Evolutionary conservation across 805 yeast genomes (phyloP).

Genomic region (Yarrowia sp.): DNA sequence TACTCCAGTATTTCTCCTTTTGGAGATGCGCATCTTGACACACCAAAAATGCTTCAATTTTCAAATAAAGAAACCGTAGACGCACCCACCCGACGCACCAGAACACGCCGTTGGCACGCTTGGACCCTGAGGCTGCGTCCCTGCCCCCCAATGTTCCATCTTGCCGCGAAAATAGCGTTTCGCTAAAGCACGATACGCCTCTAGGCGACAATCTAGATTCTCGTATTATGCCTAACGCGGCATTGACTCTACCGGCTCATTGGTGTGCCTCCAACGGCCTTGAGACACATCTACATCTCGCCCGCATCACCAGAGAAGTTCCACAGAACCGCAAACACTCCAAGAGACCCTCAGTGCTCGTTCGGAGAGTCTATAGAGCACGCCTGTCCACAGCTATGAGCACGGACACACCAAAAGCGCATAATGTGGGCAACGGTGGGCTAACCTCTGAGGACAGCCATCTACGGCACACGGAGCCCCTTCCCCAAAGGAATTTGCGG

Average conservation of each 20-base stretch:
- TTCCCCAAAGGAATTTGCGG: not conserved
- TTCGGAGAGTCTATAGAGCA: too few relatives aligned
- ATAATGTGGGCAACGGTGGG: slow-evolving; percentile 8
- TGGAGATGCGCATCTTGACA: too few relatives aligned
- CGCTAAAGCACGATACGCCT: slow-evolving; percentile 2
- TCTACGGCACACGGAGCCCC: not conserved
- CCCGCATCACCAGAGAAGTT: not conserved
- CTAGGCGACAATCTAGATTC: not conserved
- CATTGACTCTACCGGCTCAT: not conserved
- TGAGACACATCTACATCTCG: too few relatives aligned
- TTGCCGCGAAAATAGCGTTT: not conserved
- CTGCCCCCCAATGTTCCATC: not conserved
- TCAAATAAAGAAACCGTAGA: too few relatives aligned
- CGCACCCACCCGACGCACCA: too few relatives aligned
- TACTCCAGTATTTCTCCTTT: too few relatives aligned
- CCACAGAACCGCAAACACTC: too few relatives aligned
- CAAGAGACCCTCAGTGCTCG: too few relatives aligned
- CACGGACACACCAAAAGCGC: too few relatives aligned
- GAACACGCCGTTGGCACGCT: not conserved
- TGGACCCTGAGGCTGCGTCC: not conserved
- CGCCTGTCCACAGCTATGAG: too few relatives aligned
- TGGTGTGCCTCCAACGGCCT: not conserved
- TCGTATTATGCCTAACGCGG: slow-evolving; percentile 4
- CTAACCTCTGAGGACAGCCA: slow-evolving; percentile 4
- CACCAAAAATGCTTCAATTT: too few relatives aligned